Conservation (phyloP, 768 basidiomycete species). For the Lactifluus piperatus region DNA sequence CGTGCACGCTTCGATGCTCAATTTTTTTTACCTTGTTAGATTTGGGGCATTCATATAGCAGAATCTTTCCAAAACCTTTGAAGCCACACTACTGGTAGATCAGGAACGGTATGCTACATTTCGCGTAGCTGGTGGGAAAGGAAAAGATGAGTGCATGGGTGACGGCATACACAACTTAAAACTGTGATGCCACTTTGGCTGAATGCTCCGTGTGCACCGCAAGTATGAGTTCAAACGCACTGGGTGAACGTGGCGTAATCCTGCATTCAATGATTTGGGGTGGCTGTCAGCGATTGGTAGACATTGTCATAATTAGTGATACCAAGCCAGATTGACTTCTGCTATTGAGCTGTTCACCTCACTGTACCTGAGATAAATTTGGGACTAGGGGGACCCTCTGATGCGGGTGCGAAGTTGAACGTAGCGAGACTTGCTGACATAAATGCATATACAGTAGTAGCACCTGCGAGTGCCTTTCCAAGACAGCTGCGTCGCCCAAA, state of each 20-base stretch:
- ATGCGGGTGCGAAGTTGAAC: not conserved
- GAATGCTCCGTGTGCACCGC: not conserved
- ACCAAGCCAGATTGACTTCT: not conserved
- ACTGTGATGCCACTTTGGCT: not conserved
- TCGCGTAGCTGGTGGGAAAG: not conserved
- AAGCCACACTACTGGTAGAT: not conserved
- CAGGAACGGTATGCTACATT: not conserved
- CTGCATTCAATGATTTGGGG: constrained; percentile 8
- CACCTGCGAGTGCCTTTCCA: not conserved
- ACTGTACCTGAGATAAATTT: constrained; percentile 8
- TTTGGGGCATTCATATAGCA: not conserved
- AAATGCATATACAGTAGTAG: constrained; percentile 4
- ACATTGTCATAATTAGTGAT: not conserved
- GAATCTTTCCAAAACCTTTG: not conserved
- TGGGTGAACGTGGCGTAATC: not conserved
- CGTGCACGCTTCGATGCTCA: not conserved
- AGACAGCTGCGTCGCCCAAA: constrained; percentile 15
- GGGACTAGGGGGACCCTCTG: not conserved
- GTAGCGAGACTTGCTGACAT: constrained; percentile 3
- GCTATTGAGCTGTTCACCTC: not conserved
- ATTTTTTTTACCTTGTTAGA: not conserved
- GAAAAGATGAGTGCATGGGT: not conserved
- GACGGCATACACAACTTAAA: not conserved
- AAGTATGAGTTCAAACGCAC: not conserved
- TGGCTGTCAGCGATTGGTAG: not conserved